These are phyloP conservation scores for Trichoderma harzianum DNA, from an alignment of 2,329 filamentous ascomycete species.

Conservation along the genomic window DNA sequence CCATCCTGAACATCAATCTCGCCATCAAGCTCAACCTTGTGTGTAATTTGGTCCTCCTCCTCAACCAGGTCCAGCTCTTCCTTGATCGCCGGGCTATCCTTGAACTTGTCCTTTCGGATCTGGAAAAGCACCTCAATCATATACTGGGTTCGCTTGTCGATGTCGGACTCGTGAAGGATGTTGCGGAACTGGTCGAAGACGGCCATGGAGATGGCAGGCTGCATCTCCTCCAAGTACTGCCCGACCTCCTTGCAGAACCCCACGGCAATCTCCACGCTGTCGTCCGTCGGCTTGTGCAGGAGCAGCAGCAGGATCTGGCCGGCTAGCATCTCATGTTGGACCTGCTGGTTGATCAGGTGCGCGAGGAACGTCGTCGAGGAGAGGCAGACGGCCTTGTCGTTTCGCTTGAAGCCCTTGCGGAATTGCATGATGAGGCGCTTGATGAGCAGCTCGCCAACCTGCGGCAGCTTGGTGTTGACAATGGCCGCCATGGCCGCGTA, in stretches of 20 bases:
- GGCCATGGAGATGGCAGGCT: slow-evolving; percentile 76
- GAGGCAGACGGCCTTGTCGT: slow-evolving; percentile 94
- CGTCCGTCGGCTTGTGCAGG: slow-evolving; percentile 91
- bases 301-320: slow-evolving; percentile 91
- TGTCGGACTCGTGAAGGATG: slow-evolving; percentile 93
- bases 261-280: slow-evolving; percentile 96
- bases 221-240: slow-evolving; percentile 94
- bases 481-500: slow-evolving; percentile 95
- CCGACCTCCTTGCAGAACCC: slow-evolving; percentile 90
- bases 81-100: slow-evolving; percentile 85
- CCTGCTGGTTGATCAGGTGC: slow-evolving; percentile 93
- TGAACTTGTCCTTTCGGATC: slow-evolving; percentile 92
- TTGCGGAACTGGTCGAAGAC: slow-evolving; percentile 96
- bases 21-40: slow-evolving; percentile 77
- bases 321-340: slow-evolving; percentile 88
- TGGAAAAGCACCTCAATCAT: slow-evolving; percentile 99
- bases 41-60: slow-evolving; percentile 97
- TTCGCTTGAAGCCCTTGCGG: slow-evolving; percentile 90
- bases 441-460: slow-evolving; percentile 87
- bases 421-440: slow-evolving; percentile 87
- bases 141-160: slow-evolving; percentile 98
- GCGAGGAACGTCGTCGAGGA: slow-evolving; percentile 93
- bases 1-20: slow-evolving; percentile 81
- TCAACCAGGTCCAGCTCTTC: slow-evolving; percentile 94
- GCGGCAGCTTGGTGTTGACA: slow-evolving; percentile 94